Percentiles rank a stretch among this genome's conserved stretches.
These are phyloP conservation scores for Albophoma yamanashiensis DNA, from an alignment of 2,329 filamentous ascomycete species.

Conservation along the genomic window DNA sequence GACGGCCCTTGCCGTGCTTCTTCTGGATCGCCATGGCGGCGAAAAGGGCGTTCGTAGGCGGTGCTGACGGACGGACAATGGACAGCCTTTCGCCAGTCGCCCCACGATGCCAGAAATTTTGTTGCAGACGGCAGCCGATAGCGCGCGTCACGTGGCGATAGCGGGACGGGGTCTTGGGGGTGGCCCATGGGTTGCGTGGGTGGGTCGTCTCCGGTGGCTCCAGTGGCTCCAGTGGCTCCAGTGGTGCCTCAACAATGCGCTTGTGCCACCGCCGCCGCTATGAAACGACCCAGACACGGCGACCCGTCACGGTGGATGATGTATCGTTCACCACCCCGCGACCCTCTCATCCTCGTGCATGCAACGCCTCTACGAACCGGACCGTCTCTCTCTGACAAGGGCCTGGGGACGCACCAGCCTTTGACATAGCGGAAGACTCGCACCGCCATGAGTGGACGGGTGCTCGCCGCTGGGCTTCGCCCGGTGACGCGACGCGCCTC, in stretches of 20 bases:
- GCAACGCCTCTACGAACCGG: background rate
- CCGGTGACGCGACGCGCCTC: conserved; percentile 53
- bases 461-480: conserved; percentile 59
- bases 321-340: background rate
- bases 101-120: conserved; percentile 23
- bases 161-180: background rate
- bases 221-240: no score
- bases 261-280: background rate
- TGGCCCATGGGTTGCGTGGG: background rate
- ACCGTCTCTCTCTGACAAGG: background rate
- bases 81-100: conserved; percentile 1
- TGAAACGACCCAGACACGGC: background rate
- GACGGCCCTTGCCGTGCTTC: conserved; percentile 96
- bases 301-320: background rate
- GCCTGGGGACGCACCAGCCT: background rate
- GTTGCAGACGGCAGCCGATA: conserved; percentile 15
- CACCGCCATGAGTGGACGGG: conserved; percentile 22
- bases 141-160: conserved; percentile 23
- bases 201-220: background rate
- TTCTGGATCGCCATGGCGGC: conserved; percentile 84
- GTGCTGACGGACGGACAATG: background rate
- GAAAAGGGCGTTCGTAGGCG: conserved; percentile 1
- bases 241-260: background rate
- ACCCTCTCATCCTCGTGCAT: background rate
- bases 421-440: conserved; percentile 1